Percentiles rank a stretch among this genome's conserved stretches.
phyloP scores from a whole-genome alignment of 208 protist species.

The Trypanosoma conorhini region DNA sequence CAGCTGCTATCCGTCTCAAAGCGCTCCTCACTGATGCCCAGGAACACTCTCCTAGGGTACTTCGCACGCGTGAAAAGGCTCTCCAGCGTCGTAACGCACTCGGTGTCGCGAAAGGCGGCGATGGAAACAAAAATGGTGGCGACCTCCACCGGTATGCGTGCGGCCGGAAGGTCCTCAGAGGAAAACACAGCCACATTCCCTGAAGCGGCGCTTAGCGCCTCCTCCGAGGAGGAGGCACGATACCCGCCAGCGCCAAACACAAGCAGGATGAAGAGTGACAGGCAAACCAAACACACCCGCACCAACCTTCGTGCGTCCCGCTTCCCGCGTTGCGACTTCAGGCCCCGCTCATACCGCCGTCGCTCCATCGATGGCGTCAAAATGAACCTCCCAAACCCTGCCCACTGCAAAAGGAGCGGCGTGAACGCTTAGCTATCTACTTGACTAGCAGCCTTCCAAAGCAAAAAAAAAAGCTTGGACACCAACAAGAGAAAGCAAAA shows the following conservation, averaged over 20 bases:
- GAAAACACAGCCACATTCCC: not conserved
- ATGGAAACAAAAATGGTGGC: slow-evolving; percentile 91
- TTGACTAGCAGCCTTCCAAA: too few species aligned
- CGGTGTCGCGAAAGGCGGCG: slow-evolving; percentile 80
- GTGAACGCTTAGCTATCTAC: not conserved
- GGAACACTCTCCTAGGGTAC: slow-evolving; percentile 61
- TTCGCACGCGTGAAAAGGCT: slow-evolving; percentile 58
- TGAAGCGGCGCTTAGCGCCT: not conserved
- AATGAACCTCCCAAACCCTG: not conserved
- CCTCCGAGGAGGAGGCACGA: not conserved
- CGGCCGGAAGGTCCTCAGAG: not conserved
- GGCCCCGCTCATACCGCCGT: not conserved
- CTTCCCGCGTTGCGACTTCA: not conserved
- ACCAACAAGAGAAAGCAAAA: not conserved
- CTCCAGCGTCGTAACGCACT: slow-evolving; percentile 86
- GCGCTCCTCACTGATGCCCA: slow-evolving; percentile 86
- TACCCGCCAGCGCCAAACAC: not conserved
- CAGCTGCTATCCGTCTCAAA: slow-evolving; percentile 36
- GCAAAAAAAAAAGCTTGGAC: too few species aligned
- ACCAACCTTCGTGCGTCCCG: not conserved
- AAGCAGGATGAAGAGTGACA: not conserved
- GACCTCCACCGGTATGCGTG: slow-evolving; percentile 26
- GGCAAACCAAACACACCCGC: not conserved
- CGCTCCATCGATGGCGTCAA: not conserved
- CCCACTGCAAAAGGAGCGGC: too few species aligned